These are phyloP conservation scores for Pichia phayaonensis DNA, from an alignment of 805 yeast species.

Conservation along the genomic window DNA sequence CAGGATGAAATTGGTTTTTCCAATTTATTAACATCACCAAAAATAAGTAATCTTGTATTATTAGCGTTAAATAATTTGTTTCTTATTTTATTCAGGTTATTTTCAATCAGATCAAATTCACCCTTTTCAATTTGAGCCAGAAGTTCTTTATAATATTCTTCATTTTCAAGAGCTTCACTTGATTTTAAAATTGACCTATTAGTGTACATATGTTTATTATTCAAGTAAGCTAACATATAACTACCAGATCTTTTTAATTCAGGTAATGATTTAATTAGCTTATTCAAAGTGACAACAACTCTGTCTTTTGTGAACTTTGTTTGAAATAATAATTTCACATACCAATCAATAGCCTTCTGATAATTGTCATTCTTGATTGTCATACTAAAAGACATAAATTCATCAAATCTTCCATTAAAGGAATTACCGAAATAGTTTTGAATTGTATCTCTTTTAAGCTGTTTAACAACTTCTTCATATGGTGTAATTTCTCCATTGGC, in stretches of 20 bases:
- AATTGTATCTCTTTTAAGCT: constrained; percentile 66
- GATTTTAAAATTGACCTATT: constrained; percentile 58
- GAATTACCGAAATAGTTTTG: constrained; percentile 50
- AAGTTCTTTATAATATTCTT: constrained; percentile 43
- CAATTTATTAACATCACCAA: constrained; percentile 57
- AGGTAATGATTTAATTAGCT: constrained; percentile 49
- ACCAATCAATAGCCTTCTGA: constrained; percentile 67
- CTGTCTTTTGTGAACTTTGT: constrained; percentile 68
- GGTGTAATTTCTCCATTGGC: constrained; percentile 54
- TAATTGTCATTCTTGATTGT: constrained; percentile 60
- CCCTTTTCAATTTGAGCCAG: constrained; percentile 48
- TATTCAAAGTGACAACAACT: constrained; percentile 57
- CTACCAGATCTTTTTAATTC: constrained; percentile 59
- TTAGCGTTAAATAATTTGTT: constrained; percentile 43
- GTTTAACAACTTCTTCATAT: constrained; percentile 70
- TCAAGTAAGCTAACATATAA: constrained; percentile 57
- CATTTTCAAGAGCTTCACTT: constrained; percentile 58
- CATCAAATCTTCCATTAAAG: constrained; percentile 54
- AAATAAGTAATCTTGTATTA: constrained; percentile 59
- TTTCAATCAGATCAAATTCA: constrained; percentile 37
- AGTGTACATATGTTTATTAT: constrained; percentile 37
- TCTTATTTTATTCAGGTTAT: constrained; percentile 46
- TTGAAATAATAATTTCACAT: constrained; percentile 53
- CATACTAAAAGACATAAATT: constrained; percentile 54
- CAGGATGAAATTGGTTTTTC: constrained; percentile 53